Base-by-base conservation (phyloP, 805 yeast species). In the Saccharomycopsis sp. region DNA sequence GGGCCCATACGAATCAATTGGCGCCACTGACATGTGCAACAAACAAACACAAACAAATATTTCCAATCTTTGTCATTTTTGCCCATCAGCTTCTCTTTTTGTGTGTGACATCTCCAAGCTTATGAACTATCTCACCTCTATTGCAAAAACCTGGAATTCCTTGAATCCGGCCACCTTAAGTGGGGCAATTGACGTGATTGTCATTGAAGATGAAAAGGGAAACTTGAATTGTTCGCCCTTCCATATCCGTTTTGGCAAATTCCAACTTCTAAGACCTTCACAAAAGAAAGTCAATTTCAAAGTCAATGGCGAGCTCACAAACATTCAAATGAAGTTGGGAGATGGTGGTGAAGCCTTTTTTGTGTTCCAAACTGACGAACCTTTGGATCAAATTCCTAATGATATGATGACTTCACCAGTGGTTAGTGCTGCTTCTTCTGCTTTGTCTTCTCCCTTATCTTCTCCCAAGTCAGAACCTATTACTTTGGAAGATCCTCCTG, bases 271-370 rank as follows among this genome's bases (percentile, higher is more conserved):
- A 45, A 76, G 94, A 54, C 98, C 98, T 12, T 83, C 94, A 15
- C 96, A 92, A 59, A 92, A 89, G 66, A 88, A 85, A 57, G 94
- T 89, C 40, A 94, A 82, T 42, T 79, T 92, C 49, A 71, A 75
- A 31, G 94, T 92, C 30, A 92, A 92, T 60, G 96, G 81, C 28
- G 70, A 70, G 45, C 68, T 76, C 34, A 81, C 94, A 0, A 79
- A 84, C 50, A 63, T 89, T 36, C 96, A 95, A 6, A 92, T 92
- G 97, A 92, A 92, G 58, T 64, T 92, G 34, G 95, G 96, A 13
- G 98, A 92, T 46, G 95, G 94, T 5, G 98, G 98, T 12, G 98
- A 92, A 59, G 98, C 97, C 0, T 87, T 87, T 57, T 92, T 92
- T 55, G 97, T 92, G 31, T 89, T 92, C 62, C 95, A 87, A 53